These are phyloP conservation scores for Symbiotaphrina buchneri DNA, from an alignment of 495 filamentous ascomycete genomes.

Conservation along the genomic window DNA sequence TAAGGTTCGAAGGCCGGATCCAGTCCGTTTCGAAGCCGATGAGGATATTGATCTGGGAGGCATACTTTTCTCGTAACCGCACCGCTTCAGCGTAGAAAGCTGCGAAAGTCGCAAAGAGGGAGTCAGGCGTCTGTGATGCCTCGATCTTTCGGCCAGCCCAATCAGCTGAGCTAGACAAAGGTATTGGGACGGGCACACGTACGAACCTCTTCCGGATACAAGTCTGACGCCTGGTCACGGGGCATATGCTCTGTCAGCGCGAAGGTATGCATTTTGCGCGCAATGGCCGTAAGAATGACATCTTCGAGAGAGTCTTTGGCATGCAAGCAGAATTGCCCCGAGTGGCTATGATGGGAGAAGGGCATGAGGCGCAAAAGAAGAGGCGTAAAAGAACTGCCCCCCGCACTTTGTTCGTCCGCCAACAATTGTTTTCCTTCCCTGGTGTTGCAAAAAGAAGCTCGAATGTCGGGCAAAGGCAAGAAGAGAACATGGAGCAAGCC, in stretches of 20 bases:
- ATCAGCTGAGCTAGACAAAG: no score
- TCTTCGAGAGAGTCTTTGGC: constrained; percentile 67
- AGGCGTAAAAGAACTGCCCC: no score
- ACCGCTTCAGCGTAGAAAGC: constrained; percentile 48
- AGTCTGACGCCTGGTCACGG: constrained; percentile 42
- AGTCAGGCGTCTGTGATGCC: constrained; percentile 8
- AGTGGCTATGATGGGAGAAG: constrained; percentile 97
- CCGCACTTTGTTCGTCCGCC: no score
- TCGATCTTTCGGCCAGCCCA: no score
- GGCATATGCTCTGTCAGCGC: constrained; percentile 97
- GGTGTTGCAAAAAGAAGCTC: no score
- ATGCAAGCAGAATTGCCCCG: constrained; percentile 91
- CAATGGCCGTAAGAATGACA: constrained; percentile 59
- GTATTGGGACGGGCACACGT: background rate
- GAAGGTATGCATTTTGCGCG: constrained; percentile 54
- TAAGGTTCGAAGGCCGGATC: constrained; percentile 45
- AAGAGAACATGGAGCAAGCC: no score
- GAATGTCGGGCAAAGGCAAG: no score
- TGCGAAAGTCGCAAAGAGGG: constrained; percentile 32
- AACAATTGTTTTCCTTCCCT: no score
- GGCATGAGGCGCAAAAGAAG: no score
- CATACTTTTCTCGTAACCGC: constrained; percentile 48
- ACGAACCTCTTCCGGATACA: constrained; percentile 81
- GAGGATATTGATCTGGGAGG: constrained; percentile 48
- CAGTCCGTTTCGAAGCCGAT: constrained; percentile 89